Percentiles rank a stretch among this genome's conserved stretches.
These are phyloP conservation scores for Umbellularia californica DNA, from an alignment of 164 flowering plant species.

Conservation along the genomic window DNA sequence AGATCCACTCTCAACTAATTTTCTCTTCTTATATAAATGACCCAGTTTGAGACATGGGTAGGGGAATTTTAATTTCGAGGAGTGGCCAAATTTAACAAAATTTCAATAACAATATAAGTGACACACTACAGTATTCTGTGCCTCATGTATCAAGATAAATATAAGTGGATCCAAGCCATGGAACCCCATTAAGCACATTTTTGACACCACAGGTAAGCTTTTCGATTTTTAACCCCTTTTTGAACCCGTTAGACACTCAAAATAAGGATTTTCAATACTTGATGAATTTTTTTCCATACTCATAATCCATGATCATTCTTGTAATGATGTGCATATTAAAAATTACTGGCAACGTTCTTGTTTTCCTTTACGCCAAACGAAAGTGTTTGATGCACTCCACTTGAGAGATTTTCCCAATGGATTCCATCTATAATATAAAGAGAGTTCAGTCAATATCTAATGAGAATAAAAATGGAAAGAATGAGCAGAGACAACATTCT, in stretches of 20 bases:
- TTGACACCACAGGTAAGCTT: conserved; percentile 40
- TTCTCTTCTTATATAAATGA: too few relatives aligned
- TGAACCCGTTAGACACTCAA: conserved; percentile 18
- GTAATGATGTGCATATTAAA: conserved; percentile 25
- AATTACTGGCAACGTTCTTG: conserved; percentile 68
- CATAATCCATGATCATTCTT: conserved; percentile 18
- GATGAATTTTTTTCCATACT: conserved; percentile 7
- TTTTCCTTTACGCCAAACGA: conserved; percentile 25
- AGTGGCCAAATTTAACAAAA: too few relatives aligned
- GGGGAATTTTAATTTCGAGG: too few relatives aligned
- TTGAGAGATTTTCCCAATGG: conserved; percentile 17
- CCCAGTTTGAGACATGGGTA: too few relatives aligned
- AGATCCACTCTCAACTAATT: too few relatives aligned
- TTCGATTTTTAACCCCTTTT: conserved; percentile 32
- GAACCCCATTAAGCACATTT: conserved; percentile 33
- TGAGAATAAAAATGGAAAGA: background rate
- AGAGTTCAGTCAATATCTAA: background rate
- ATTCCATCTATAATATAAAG: conserved; percentile 33
- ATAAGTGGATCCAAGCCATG: conserved; percentile 26
- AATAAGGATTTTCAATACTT: conserved; percentile 14
- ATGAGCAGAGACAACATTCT: background rate
- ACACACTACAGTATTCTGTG: too few relatives aligned
- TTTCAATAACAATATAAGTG: too few relatives aligned
- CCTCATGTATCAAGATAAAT: too few relatives aligned
- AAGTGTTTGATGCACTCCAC: conserved; percentile 28